phyloP scores from a whole-genome alignment of 768 basidiomycete species.

The Sarcomyxa edulis region DNA sequence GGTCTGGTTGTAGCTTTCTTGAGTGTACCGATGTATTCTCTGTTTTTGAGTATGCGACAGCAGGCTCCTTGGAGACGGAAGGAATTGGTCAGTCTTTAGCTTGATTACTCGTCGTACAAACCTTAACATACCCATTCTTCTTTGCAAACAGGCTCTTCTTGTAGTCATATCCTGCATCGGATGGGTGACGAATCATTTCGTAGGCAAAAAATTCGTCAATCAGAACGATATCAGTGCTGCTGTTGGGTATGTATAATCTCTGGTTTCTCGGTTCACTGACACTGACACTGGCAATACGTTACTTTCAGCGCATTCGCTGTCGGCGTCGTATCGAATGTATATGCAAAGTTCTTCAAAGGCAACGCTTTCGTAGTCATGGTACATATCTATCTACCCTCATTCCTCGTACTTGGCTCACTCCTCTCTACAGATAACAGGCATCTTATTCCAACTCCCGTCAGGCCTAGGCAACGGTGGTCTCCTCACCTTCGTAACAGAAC shows the following conservation, averaged over 20 bases:
- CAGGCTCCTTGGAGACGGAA: slow-evolving; percentile 52
- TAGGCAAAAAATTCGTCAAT: slow-evolving; percentile 50
- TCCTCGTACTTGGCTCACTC: not conserved
- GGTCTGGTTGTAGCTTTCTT: slow-evolving; percentile 45
- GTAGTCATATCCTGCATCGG: slow-evolving; percentile 62
- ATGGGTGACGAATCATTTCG: slow-evolving; percentile 78
- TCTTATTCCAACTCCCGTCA: slow-evolving; percentile 81
- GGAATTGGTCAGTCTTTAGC: slow-evolving; percentile 42
- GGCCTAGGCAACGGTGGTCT: slow-evolving; percentile 79
- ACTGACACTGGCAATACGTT: slow-evolving; percentile 5
- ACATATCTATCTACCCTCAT: slow-evolving; percentile 11
- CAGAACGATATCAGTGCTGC: slow-evolving; percentile 78
- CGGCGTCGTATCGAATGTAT: slow-evolving; percentile 73
- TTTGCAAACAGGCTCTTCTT: slow-evolving; percentile 34
- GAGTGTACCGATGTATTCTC: slow-evolving; percentile 64
- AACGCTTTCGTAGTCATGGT: slow-evolving; percentile 84
- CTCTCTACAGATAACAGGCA: slow-evolving; percentile 55
- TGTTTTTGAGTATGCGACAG: slow-evolving; percentile 62
- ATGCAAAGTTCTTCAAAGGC: slow-evolving; percentile 66
- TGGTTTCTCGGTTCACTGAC: slow-evolving; percentile 1
- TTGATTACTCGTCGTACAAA: slow-evolving; percentile 1
- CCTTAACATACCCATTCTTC: not conserved
- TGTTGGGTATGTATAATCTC: slow-evolving; percentile 43
- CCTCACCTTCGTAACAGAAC: slow-evolving; percentile 59
- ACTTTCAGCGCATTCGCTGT: slow-evolving; percentile 65